Conservation (phyloP, 139 green algal species). For the Edaphochlamys debaryana region DNA sequence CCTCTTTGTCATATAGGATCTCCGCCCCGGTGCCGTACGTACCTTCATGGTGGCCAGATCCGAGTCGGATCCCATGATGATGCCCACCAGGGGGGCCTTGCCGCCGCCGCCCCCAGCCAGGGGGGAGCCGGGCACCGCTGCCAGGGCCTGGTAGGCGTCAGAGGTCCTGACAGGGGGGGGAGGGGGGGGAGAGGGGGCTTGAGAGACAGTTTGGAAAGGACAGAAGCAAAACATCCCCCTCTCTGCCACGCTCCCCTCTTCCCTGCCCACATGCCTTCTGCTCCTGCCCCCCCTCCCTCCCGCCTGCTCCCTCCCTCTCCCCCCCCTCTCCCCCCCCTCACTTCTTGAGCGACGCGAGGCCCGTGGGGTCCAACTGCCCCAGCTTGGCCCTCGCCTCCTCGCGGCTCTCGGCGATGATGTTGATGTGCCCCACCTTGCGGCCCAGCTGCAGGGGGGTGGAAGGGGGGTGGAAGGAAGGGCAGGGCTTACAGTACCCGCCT, state of each 20-base stretch:
- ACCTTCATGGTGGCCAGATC: slow-evolving; percentile 94
- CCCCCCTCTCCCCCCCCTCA: too few relatives aligned
- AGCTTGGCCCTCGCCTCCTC: slow-evolving; percentile 65
- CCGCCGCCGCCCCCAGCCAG: not conserved
- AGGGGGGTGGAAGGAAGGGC: not conserved
- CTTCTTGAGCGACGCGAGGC: slow-evolving; percentile 50
- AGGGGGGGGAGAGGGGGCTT: too few relatives aligned
- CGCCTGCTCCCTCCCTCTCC: too few relatives aligned
- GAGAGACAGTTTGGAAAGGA: too few relatives aligned
- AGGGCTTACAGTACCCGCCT: too few relatives aligned
- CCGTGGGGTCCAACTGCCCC: slow-evolving; percentile 65
- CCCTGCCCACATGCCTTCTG: too few relatives aligned
- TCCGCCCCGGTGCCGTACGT: not conserved
- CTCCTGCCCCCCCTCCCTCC: too few relatives aligned
- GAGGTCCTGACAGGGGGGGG: too few relatives aligned
- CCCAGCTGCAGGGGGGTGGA: slow-evolving; percentile 3
- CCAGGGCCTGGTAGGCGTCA: not conserved
- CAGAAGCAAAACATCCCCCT: too few relatives aligned
- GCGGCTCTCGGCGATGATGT: slow-evolving; percentile 70
- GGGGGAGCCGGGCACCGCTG: not conserved
- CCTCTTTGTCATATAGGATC: too few relatives aligned
- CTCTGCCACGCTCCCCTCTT: too few relatives aligned
- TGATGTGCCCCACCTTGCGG: slow-evolving; percentile 84
- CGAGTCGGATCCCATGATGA: slow-evolving; percentile 99
- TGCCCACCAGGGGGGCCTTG: slow-evolving; percentile 84